phyloP scores from a whole-genome alignment of 257 asterid species.

The Gentiana macrophylla region DNA sequence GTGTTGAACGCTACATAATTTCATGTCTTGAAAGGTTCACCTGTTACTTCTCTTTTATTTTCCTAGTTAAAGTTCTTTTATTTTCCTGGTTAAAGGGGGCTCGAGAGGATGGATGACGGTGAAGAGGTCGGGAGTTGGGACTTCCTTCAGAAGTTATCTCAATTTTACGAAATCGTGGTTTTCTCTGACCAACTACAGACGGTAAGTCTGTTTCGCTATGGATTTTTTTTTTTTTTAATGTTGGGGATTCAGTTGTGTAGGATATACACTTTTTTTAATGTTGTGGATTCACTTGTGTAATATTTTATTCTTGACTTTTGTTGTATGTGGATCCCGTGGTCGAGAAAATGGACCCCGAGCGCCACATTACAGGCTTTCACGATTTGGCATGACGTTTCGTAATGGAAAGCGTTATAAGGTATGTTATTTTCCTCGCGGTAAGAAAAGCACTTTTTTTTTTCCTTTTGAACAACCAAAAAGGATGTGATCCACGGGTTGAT shows the following conservation, averaged over 20 bases:
- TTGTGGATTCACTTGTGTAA: too few relatives aligned
- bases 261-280: too few relatives aligned
- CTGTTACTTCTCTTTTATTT: too few relatives aligned
- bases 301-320: conserved; percentile 7
- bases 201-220: conserved; percentile 23
- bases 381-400: conserved; percentile 45
- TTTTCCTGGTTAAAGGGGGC: too few relatives aligned
- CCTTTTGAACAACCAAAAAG: too few relatives aligned
- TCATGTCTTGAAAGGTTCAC: conserved; percentile 41
- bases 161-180: conserved; percentile 60
- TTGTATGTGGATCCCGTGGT: conserved; percentile 77
- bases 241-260: neutral
- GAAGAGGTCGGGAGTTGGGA: conserved; percentile 90
- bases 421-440: conserved; percentile 2
- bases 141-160: conserved; percentile 73
- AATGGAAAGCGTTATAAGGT: conserved; percentile 82
- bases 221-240: neutral
- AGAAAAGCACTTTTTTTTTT: too few relatives aligned
- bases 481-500: too few relatives aligned
- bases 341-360: conserved; percentile 59
- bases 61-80: too few relatives aligned
- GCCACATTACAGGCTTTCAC: conserved; percentile 49
- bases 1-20: too few relatives aligned
- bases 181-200: conserved; percentile 55
- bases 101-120: conserved; percentile 80